phyloP scores from a whole-genome alignment of 2,329 filamentous ascomycete species.

The Ilyonectria destructans region DNA sequence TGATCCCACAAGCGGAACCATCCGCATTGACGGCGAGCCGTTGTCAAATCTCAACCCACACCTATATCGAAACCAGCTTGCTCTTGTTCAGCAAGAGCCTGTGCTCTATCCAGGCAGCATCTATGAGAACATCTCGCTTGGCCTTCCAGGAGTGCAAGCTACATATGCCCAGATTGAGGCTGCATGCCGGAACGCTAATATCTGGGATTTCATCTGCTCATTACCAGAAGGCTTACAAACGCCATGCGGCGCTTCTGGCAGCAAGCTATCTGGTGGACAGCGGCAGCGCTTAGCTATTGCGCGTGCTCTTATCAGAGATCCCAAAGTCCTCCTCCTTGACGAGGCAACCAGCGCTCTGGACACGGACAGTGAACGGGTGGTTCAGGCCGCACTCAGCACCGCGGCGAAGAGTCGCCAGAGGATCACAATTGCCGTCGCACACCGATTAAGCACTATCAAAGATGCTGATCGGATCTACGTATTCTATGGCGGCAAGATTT shows the following conservation, averaged over 20 bases:
- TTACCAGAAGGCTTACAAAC: conserved; percentile 32
- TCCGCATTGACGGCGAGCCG: conserved; percentile 46
- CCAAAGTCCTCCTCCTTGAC: conserved; percentile 8
- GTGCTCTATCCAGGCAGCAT: conserved; percentile 65
- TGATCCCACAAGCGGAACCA: conserved; percentile 52
- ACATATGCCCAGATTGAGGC: conserved; percentile 53
- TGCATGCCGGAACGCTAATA: conserved; percentile 65
- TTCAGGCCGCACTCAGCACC: neutral
- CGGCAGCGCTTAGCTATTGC: conserved; percentile 11
- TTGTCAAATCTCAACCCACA: neutral
- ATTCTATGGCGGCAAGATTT: neutral
- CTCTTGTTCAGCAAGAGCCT: conserved; percentile 60
- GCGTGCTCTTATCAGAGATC: conserved; percentile 1
- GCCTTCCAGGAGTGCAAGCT: conserved; percentile 45
- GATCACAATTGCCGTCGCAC: conserved; percentile 11
- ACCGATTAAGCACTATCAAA: conserved; percentile 1
- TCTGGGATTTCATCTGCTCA: conserved; percentile 60
- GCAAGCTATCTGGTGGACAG: conserved; percentile 10
- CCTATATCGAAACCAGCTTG: conserved; percentile 43
- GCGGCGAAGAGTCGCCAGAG: neutral
- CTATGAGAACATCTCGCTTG: conserved; percentile 69
- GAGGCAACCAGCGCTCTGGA: conserved; percentile 16
- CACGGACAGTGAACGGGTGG: neutral
- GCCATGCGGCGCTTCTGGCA: neutral
- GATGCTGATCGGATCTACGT: conserved; percentile 9